Evolutionary conservation across 805 yeast species (phyloP).

Genomic region (Scheffersomyces coipomensis): DNA sequence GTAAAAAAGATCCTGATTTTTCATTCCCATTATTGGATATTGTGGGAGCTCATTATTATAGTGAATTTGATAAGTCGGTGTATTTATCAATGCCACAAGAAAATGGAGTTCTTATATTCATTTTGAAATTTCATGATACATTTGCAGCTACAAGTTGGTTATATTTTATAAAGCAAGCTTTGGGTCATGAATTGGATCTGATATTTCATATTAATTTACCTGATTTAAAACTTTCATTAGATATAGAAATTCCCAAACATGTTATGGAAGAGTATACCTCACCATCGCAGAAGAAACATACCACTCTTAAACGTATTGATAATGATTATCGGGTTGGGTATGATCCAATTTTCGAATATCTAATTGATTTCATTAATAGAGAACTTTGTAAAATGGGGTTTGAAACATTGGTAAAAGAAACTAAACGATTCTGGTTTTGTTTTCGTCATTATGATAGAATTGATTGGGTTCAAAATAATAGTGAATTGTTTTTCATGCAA

Average conservation of each 20-base stretch:
- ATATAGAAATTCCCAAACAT: constrained; percentile 45
- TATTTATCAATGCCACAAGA: constrained; percentile 40
- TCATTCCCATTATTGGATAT: constrained; percentile 15
- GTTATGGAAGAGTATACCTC: constrained; percentile 1
- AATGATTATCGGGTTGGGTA: constrained; percentile 23
- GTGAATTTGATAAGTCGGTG: constrained; percentile 68
- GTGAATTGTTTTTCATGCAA: constrained; percentile 26
- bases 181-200: constrained; percentile 33
- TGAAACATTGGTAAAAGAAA: constrained; percentile 7
- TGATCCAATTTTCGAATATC: constrained; percentile 31
- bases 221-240: constrained; percentile 42
- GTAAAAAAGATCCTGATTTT: constrained; percentile 19
- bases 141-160: constrained; percentile 63
- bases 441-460: constrained; percentile 69
- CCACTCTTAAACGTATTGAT: constrained; percentile 8
- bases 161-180: constrained; percentile 48
- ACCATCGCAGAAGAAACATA: constrained; percentile 7
- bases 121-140: constrained; percentile 55
- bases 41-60: constrained; percentile 52
- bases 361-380: constrained; percentile 35
- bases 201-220: constrained; percentile 43
- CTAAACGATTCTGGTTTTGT: constrained; percentile 44
- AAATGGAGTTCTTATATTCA: constrained; percentile 37
- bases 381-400: constrained; percentile 18
- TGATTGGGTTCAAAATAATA: constrained; percentile 44